Percentiles rank a stretch among this genome's conserved stretches.
These are phyloP conservation scores for Eucalyptus sideroxylon DNA, from an alignment of 345 rosid genomes.

Conservation along the genomic window DNA sequence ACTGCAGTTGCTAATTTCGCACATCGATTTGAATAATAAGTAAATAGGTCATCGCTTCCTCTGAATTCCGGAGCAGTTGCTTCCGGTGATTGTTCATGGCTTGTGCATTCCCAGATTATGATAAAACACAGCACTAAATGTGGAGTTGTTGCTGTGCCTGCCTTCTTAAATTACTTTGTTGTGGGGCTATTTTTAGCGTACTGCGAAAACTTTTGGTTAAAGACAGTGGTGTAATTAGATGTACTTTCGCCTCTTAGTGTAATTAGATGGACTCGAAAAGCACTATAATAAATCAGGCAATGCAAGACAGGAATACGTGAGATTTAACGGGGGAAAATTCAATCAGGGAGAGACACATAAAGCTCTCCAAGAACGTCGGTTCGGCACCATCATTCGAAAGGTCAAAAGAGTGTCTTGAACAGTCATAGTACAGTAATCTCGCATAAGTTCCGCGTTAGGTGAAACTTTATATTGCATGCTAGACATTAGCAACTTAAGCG, in stretches of 20 bases:
- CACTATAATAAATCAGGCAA: not conserved
- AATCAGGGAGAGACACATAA: not conserved
- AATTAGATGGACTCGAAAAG: not conserved
- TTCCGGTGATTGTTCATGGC: not conserved
- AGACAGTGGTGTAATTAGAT: not conserved
- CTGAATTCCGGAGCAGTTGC: not conserved
- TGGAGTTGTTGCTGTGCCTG: not conserved
- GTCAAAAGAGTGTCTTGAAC: not conserved
- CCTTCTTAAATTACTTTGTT: not conserved
- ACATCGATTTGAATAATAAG: not conserved
- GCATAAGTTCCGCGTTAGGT: not conserved
- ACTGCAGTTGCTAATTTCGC: not conserved
- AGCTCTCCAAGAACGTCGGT: not conserved
- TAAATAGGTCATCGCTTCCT: not conserved
- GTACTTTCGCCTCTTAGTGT: not conserved
- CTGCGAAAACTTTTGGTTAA: not conserved
- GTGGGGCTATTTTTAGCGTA: not conserved
- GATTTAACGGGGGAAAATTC: not conserved
- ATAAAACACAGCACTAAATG: not conserved
- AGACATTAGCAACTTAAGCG: not conserved
- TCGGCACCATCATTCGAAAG: not conserved
- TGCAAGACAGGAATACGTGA: not conserved
- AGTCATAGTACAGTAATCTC: not conserved
- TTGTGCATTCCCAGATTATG: not conserved
- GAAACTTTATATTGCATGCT: not conserved